Evolutionary conservation across 768 basidiomycete species (phyloP), one percentile per base, ranked within the genome.

Genomic region (Macrolepiota dolichaula): DNA sequence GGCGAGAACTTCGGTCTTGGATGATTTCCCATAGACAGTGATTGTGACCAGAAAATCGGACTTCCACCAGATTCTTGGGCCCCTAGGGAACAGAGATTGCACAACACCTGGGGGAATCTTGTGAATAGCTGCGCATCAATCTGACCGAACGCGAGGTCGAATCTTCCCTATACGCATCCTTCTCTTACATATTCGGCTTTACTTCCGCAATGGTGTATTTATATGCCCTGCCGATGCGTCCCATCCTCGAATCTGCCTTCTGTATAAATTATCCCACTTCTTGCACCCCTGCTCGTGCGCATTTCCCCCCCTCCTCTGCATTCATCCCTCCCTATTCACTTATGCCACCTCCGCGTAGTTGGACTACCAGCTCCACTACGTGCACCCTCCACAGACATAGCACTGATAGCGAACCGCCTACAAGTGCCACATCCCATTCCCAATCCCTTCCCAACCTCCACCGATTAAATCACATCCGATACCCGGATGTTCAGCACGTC

Each of bases 341-440:
- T 24, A 55, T 61, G 50, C 42, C 51, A 2, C 13, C 35, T 17
- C 44, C 59, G 11, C 59, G 25, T 25, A 61, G 36, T 51, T 61
- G 59, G 59, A 29, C 44, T 11, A 7, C 52, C 24, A 53, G 36
- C 22, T 54, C 52, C 3, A 53, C 59, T 19, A 55, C 53, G 5
- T 27, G 68, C 51, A 71, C 69, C 17, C 50, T 67, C n/a, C 68
- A 68, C 32, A 65, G 62, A 54, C 67, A 68, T 42, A 64, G 62
- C 42, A 27, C 24, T 46, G 64, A 65, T 53, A 64, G 49, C 37
- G 64, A 61, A 36, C 65, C 65, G 37, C 47, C 55, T 29, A 56
- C 52, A 9, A 57, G 51, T 15, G 54, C 62, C 36, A 35, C 37
- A 37, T 53, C 38, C n/a, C 57, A 38, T 15, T 37, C 47, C 9